These are phyloP conservation scores for Pneumocystis sp. DNA, from an alignment of 1,139 yeast species.

Conservation along the genomic window DNA sequence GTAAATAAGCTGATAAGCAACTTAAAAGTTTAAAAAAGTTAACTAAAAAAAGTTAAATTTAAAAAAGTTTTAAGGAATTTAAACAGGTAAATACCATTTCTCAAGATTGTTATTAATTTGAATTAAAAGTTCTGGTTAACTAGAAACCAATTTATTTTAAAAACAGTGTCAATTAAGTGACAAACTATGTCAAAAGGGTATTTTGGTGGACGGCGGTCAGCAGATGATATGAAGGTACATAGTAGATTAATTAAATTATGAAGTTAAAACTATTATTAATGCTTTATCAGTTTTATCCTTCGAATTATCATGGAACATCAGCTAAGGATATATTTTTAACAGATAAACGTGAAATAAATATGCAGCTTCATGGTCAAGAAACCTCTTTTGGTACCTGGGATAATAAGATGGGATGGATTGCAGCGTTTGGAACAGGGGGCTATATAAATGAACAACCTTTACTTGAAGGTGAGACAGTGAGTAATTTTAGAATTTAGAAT, in stretches of 20 bases:
- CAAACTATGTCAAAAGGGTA: neutral
- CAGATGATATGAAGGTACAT: neutral
- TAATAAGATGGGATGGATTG: conserved; percentile 45
- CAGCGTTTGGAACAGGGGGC: conserved; percentile 88
- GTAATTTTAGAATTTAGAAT: too few species aligned
- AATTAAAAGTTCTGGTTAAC: too few species aligned
- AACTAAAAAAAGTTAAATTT: too few species aligned
- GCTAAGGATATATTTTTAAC: neutral
- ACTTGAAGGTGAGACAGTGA: conserved; percentile 34
- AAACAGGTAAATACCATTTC: too few species aligned
- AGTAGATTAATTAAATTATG: neutral
- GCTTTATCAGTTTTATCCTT: neutral
- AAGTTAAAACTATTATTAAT: neutral
- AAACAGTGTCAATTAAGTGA: neutral
- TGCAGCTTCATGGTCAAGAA: neutral
- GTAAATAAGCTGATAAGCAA: too few species aligned
- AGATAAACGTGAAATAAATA: neutral
- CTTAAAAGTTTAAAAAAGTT: too few species aligned
- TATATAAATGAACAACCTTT: conserved; percentile 89
- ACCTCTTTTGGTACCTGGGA: neutral
- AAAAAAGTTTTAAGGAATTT: too few species aligned
- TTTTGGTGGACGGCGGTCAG: neutral
- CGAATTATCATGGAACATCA: neutral
- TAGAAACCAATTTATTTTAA: too few species aligned
- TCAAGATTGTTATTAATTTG: too few species aligned